These are phyloP conservation scores for Vitis rupestris DNA, from an alignment of 164 flowering plant genomes.

Conservation along the genomic window DNA sequence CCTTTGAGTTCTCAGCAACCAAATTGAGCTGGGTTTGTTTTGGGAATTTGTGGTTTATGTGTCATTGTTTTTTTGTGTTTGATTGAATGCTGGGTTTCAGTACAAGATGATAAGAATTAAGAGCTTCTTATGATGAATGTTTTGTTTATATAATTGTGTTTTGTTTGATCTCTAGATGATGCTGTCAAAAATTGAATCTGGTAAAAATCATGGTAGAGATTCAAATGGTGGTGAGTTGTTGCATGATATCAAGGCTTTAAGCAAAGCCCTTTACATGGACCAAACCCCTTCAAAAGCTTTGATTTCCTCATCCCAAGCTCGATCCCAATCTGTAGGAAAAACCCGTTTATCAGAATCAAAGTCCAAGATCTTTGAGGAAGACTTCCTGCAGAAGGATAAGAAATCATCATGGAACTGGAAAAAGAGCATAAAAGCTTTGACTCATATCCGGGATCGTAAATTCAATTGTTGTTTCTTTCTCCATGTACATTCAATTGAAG, in stretches of 20 bases:
- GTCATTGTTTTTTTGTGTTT: neutral
- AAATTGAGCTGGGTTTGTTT: neutral
- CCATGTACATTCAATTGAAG: conserved; percentile 74
- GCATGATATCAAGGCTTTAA: conserved; percentile 54
- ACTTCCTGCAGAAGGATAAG: conserved; percentile 36
- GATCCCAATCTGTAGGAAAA: conserved; percentile 27
- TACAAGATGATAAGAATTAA: too few species aligned
- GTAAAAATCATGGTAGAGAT: conserved; percentile 18
- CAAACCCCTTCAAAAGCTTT: conserved; percentile 27
- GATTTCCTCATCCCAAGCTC: conserved; percentile 14
- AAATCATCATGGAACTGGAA: conserved; percentile 85
- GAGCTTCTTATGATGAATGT: too few species aligned
- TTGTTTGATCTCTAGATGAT: conserved; percentile 20
- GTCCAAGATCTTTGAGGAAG: conserved; percentile 21
- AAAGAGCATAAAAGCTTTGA: conserved; percentile 67
- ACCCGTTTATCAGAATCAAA: conserved; percentile 18
- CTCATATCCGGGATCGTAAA: conserved; percentile 54
- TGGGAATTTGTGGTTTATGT: too few species aligned
- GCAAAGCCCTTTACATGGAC: conserved; percentile 50
- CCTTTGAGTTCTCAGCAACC: neutral
- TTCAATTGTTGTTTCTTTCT: conserved; percentile 69
- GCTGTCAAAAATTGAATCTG: conserved; percentile 20
- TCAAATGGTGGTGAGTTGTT: conserved; percentile 33
- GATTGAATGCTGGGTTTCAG: neutral
- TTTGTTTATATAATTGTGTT: neutral